These are phyloP conservation scores for Aspergillus ochraceus DNA, from an alignment of 2,329 filamentous ascomycete species.

Conservation along the genomic window DNA sequence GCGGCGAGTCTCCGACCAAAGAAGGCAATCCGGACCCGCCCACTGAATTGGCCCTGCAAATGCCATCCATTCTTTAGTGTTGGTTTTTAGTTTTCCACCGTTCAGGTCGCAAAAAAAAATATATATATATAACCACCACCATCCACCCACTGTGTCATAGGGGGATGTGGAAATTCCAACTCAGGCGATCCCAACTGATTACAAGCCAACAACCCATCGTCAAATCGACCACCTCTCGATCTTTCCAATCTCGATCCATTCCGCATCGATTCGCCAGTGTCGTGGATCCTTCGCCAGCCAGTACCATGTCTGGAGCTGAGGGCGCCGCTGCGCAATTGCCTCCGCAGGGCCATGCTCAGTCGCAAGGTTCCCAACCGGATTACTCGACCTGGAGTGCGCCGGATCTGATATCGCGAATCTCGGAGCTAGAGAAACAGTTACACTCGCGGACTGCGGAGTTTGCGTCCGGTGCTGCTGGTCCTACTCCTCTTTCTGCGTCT, in stretches of 20 bases:
- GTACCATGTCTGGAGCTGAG: constrained; percentile 25
- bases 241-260: constrained; percentile 10
- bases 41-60: too few species aligned
- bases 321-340: constrained; percentile 9
- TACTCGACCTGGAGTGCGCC: constrained; percentile 70
- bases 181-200: constrained; percentile 12
- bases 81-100: too few species aligned
- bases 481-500: constrained; percentile 1
- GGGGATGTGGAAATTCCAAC: constrained; percentile 35
- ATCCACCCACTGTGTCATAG: constrained; percentile 5
- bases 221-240: constrained; percentile 8
- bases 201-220: constrained; percentile 14
- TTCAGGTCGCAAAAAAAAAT: too few species aligned
- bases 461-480: constrained; percentile 6
- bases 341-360: background rate
- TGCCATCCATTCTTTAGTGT: too few species aligned
- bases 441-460: constrained; percentile 49
- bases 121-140: constrained; percentile 4
- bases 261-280: constrained; percentile 11
- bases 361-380: constrained; percentile 27
- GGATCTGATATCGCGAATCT: constrained; percentile 67
- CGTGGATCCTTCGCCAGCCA: constrained; percentile 11
- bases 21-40: too few species aligned
- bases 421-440: constrained; percentile 66
- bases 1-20: too few species aligned